phyloP scores from a whole-genome alignment of 2,329 filamentous ascomycete genomes.

The Endothia cerciana region DNA sequence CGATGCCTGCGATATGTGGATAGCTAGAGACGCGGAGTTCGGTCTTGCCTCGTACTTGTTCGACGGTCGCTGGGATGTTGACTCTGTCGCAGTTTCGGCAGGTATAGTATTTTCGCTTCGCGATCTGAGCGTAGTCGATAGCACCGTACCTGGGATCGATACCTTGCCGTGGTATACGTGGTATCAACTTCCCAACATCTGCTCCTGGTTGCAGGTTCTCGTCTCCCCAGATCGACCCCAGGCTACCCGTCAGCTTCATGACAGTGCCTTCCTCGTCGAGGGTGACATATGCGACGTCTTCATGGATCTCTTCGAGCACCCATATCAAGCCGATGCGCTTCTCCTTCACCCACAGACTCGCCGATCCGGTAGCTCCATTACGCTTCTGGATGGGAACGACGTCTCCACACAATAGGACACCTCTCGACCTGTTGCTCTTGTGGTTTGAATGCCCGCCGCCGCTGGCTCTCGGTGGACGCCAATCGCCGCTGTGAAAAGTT shows the following conservation, averaged over 20 bases:
- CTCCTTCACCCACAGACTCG: slow-evolving; percentile 98
- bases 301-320: slow-evolving; percentile 97
- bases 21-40: slow-evolving; percentile 89
- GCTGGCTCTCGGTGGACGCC: slow-evolving; percentile 56
- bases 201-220: slow-evolving; percentile 68
- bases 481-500: slow-evolving; percentile 62
- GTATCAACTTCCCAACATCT: slow-evolving; percentile 78
- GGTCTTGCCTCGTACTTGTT: slow-evolving; percentile 69
- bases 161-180: slow-evolving; percentile 77
- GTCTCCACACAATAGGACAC: slow-evolving; percentile 91
- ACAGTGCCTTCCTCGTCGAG: slow-evolving; percentile 80
- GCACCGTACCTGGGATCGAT: slow-evolving; percentile 72
- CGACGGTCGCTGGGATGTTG: slow-evolving; percentile 83
- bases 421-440: slow-evolving; percentile 65
- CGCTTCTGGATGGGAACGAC: slow-evolving; percentile 98
- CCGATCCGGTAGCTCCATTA: slow-evolving; percentile 88
- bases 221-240: slow-evolving; percentile 83
- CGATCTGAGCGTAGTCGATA: slow-evolving; percentile 77
- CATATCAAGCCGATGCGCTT: slow-evolving; percentile 93
- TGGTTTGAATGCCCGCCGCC: slow-evolving; percentile 58
- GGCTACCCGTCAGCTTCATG: slow-evolving; percentile 71
- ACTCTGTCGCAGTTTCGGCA: slow-evolving; percentile 76
- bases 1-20: slow-evolving; percentile 95
- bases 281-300: slow-evolving; percentile 80
- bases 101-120: slow-evolving; percentile 78